Percentiles rank a stretch among this genome's conserved stretches.
phyloP scores from a whole-genome alignment of 148 eudicot species.

The Polygonum maritimum region DNA sequence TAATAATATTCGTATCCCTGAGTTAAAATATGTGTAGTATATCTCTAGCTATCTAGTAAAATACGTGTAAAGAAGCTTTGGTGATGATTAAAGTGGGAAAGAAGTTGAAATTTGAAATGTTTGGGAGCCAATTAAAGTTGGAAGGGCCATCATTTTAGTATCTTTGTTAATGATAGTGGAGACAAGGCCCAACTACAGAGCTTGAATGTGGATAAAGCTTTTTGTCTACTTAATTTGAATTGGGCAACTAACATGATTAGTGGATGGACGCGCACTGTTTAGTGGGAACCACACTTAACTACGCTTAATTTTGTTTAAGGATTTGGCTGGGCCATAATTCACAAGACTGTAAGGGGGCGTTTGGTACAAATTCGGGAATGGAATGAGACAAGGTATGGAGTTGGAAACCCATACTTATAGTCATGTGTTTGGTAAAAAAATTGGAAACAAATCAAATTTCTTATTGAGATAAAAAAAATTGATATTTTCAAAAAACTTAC shows the following conservation, averaged over 20 bases:
- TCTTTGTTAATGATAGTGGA: slow-evolving; percentile 2
- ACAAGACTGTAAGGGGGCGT: too few species aligned
- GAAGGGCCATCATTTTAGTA: not conserved
- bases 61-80: not conserved
- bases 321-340: not conserved
- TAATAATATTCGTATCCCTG: too few species aligned
- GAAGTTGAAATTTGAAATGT: not conserved
- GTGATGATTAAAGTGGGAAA: not conserved
- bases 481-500: too few species aligned
- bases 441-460: too few species aligned
- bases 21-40: too few species aligned
- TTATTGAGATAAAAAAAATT: too few species aligned
- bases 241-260: not conserved
- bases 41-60: not conserved
- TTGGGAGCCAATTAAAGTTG: not conserved
- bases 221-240: not conserved
- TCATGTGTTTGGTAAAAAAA: too few species aligned
- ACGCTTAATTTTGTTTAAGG: not conserved
- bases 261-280: not conserved
- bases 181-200: not conserved
- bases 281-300: not conserved
- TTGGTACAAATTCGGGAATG: too few species aligned
- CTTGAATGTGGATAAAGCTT: slow-evolving; percentile 1
- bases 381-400: too few species aligned
- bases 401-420: too few species aligned